Evolutionary conservation across 1,139 yeast genomes (phyloP).

Genomic region (Blastobotrys serpentis): DNA sequence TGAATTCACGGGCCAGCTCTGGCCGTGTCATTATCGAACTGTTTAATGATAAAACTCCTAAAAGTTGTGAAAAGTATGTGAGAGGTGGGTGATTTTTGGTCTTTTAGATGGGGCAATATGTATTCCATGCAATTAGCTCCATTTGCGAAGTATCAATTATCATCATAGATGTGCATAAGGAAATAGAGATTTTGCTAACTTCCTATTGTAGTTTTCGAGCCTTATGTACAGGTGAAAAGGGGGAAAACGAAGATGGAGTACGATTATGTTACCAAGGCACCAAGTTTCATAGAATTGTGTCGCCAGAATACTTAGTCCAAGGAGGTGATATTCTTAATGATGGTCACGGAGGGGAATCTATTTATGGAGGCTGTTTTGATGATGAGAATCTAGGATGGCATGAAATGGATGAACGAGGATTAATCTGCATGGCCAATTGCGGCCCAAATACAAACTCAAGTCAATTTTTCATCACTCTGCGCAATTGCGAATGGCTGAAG

Average conservation of each 20-base stretch:
- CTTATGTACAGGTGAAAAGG: constrained; percentile 34
- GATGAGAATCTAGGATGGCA: constrained; percentile 58
- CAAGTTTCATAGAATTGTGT: constrained; percentile 65
- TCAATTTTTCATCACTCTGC: constrained; percentile 65
- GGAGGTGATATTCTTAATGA: constrained; percentile 61
- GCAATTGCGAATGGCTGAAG: constrained; percentile 44
- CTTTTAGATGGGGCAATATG: too few relatives aligned
- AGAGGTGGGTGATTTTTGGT: too few relatives aligned
- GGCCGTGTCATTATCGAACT: constrained; percentile 72
- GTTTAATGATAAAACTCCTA: constrained; percentile 53
- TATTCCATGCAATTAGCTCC: too few relatives aligned
- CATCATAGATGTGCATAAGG: too few relatives aligned
- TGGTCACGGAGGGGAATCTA: constrained; percentile 31
- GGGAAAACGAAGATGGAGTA: constrained; percentile 19
- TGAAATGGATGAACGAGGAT: constrained; percentile 30
- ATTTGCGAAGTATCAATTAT: too few relatives aligned
- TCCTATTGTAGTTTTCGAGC: constrained; percentile 29
- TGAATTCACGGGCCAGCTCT: constrained; percentile 47
- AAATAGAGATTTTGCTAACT: constrained; percentile 37
- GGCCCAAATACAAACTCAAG: constrained; percentile 60
- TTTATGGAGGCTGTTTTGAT: constrained; percentile 44
- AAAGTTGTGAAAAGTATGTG: constrained; percentile 54
- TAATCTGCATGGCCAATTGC: constrained; percentile 62
- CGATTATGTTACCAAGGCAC: constrained; percentile 46
- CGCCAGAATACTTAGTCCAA: constrained; percentile 71